A percentile compares a stretch with the other conserved stretches of the same genome.
Evolutionary conservation across 345 rosid genomes (phyloP).

Genomic region (Kernera saxatilis): DNA sequence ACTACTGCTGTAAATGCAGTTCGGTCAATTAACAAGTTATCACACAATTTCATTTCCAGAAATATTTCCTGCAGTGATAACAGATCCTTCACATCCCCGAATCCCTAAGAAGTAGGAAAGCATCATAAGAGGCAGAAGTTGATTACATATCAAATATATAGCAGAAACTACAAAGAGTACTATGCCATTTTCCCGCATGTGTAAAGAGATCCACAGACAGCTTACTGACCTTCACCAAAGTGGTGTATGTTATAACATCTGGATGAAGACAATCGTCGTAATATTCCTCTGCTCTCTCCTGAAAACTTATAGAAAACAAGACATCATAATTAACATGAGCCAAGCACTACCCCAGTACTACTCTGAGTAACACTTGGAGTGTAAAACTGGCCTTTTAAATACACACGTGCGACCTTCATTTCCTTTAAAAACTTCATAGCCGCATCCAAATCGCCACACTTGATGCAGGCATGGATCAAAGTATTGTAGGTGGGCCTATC

Average conservation of each 20-base stretch:
- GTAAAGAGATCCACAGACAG: not conserved
- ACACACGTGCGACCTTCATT: conserved; percentile 68
- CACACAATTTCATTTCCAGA: conserved; percentile 51
- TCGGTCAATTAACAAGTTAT: conserved; percentile 47
- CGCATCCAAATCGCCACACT: conserved; percentile 45
- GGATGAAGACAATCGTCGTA: conserved; percentile 37
- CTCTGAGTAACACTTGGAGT: conserved; percentile 36
- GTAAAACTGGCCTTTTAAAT: conserved; percentile 51
- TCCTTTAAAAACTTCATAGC: conserved; percentile 60
- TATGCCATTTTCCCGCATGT: not conserved
- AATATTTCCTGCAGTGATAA: conserved; percentile 41
- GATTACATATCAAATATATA: not conserved
- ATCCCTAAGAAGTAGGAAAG: conserved; percentile 41
- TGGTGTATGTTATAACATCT: conserved; percentile 59
- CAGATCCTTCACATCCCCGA: conserved; percentile 50
- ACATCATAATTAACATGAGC: conserved; percentile 9
- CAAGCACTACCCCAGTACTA: conserved; percentile 22
- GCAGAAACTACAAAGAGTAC: conserved; percentile 9
- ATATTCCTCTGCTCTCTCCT: conserved; percentile 46
- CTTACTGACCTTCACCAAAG: conserved; percentile 50
- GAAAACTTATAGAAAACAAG: conserved; percentile 11
- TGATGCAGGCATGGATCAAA: conserved; percentile 52
- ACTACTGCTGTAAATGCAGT: conserved; percentile 61
- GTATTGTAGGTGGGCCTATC: conserved; percentile 67
- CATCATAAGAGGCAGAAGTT: not conserved